These are phyloP conservation scores for Mycosarcoma mackinlayi DNA, from an alignment of 1,284 basidiomycete genomes.

Conservation along the genomic window DNA sequence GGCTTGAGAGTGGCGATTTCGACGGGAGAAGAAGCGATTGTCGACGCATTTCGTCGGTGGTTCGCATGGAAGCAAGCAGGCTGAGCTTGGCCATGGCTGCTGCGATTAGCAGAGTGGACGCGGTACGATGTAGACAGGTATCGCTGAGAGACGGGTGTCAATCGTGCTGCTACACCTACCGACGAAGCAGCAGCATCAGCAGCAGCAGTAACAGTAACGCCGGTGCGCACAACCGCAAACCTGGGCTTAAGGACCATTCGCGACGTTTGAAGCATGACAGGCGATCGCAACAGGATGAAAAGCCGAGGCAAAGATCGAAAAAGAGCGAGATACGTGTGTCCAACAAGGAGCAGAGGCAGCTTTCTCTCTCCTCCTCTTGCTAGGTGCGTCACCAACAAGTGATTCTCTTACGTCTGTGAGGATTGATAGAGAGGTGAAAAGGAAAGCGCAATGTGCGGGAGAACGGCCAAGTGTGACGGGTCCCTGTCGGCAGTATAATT, in stretches of 20 bases:
- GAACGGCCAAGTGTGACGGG: no score
- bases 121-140: slow-evolving; percentile 11
- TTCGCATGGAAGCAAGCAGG: background rate
- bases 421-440: background rate
- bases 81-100: background rate
- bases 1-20: slow-evolving; percentile 16
- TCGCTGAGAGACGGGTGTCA: background rate
- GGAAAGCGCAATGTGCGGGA: no score
- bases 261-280: slow-evolving; percentile 20
- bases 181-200: background rate
- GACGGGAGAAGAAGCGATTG: slow-evolving; percentile 7
- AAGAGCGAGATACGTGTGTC: no score
- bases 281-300: no score
- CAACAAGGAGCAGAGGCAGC: no score
- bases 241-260: slow-evolving; percentile 19
- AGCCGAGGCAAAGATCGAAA: background rate
- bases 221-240: slow-evolving; percentile 9
- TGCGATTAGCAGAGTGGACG: background rate
- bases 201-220: background rate
- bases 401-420: background rate
- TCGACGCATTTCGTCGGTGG: background rate
- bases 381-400: no score
- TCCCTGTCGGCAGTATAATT: no score
- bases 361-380: background rate
- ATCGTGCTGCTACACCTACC: slow-evolving; percentile 7